Evolutionary conservation across 2,329 filamentous ascomycete species (phyloP).

Genomic region (Fusarium graminum): DNA sequence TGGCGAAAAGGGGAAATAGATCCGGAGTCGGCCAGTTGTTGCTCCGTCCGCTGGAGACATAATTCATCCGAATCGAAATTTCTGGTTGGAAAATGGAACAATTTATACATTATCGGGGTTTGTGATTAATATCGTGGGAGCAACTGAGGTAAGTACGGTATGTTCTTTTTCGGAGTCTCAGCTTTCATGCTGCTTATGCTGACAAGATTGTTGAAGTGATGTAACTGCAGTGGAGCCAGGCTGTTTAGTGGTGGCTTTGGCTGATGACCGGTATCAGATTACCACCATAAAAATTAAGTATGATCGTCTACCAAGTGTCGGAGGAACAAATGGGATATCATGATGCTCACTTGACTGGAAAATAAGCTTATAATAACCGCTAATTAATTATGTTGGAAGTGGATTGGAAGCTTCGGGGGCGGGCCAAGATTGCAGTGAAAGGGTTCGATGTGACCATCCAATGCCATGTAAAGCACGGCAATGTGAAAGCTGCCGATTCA

Average conservation of each 20-base stretch:
- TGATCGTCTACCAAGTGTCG: too few relatives aligned
- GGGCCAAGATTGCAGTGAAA: background rate
- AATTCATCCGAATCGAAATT: conserved; percentile 9
- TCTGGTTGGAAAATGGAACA: background rate
- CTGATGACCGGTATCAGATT: background rate
- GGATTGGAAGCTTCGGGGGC: background rate
- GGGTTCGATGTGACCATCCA: background rate
- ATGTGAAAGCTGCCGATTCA: too few relatives aligned
- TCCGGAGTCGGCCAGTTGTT: conserved; percentile 28
- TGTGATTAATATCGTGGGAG: background rate
- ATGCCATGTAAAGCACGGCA: too few relatives aligned
- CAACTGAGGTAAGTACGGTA: background rate
- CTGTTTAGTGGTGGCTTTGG: too few relatives aligned
- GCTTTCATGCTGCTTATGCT: background rate
- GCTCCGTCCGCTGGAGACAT: conserved; percentile 18
- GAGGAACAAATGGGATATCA: too few relatives aligned
- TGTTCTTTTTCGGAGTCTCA: background rate
- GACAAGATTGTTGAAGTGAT: background rate
- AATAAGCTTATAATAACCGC: background rate
- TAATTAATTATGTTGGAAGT: background rate
- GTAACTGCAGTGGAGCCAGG: background rate
- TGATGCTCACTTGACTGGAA: background rate
- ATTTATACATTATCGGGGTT: background rate
- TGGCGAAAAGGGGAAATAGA: conserved; percentile 23
- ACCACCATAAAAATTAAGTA: too few relatives aligned